Evolutionary conservation across 2,329 filamentous ascomycete genomes (phyloP).

Genomic region (Colletotrichum sp.): DNA sequence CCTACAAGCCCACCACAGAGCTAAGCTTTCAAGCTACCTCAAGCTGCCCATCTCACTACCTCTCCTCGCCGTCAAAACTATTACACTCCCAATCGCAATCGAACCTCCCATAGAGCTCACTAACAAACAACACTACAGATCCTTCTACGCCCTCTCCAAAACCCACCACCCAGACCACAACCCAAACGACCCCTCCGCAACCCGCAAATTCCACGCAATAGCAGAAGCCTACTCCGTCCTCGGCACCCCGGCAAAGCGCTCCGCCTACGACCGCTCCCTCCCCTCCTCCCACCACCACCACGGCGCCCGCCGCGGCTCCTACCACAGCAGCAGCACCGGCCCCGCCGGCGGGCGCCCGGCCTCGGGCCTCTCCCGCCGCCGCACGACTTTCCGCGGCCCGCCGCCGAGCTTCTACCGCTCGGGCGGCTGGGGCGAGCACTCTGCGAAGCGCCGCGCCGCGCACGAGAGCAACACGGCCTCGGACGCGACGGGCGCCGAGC

Average conservation of each 20-base stretch:
- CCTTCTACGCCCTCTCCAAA: conserved; percentile 93
- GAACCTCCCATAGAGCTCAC: neutral
- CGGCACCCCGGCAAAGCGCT: conserved; percentile 74
- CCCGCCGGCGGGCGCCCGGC: conserved; percentile 79
- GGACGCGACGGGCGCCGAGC: conserved; percentile 1
- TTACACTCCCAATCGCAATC: neutral
- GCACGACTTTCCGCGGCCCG: conserved; percentile 80
- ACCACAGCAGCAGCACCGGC: conserved; percentile 59
- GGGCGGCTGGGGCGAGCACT: conserved; percentile 76
- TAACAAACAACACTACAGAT: conserved; percentile 41
- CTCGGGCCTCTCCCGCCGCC: conserved; percentile 78
- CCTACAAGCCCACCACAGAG: too few species aligned
- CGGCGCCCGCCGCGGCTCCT: conserved; percentile 46
- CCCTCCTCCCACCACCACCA: conserved; percentile 36
- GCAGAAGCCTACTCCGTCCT: conserved; percentile 85
- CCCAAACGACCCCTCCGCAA: conserved; percentile 73
- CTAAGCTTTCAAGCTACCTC: too few species aligned
- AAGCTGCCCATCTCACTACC: too few species aligned
- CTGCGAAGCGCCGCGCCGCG: conserved; percentile 61
- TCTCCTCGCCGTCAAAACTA: neutral
- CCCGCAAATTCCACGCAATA: conserved; percentile 80
- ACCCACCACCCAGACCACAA: conserved; percentile 92
- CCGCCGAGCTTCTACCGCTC: conserved; percentile 87
- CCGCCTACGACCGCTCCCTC: conserved; percentile 79
- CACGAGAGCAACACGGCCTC: conserved; percentile 47